Base-by-base conservation (phyloP, 2,329 filamentous ascomycete genomes). In the Curvularia spicifera region DNA sequence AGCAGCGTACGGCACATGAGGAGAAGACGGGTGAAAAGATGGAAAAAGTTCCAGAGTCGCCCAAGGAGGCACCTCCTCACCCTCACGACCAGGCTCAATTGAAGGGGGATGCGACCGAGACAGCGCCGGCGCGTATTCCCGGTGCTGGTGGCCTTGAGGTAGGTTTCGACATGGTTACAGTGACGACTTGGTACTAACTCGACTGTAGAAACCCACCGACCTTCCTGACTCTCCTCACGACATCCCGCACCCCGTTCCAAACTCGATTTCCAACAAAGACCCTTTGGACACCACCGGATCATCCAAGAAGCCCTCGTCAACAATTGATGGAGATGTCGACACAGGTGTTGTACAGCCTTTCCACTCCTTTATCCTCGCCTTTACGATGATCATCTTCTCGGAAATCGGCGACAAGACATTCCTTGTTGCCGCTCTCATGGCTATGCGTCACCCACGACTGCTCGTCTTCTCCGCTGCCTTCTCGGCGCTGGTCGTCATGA, bases 361-460 rank as follows among this genome's bases (percentile, higher is more conserved):
- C 70, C 94, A 99, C 77, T 98, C 95, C 4, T 96, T 95, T 71
- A 73, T 96, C 12, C 87, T 98, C 31, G 96, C 95, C 15, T 87
- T 97, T 59, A 94, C 93, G 57, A 99, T 98, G 95, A 99, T 99
- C 70, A 82, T 98, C 62, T 90, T 98, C 69, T 97, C 94, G 46
- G 95, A 99, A 77, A 88, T 99, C 70, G 95, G 95, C 63, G 95
- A 99, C 85, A 99, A 99, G 81, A 99, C 95, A 0, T 99, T 99
- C 82, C 84, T 99, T 43, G 92, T 99, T 22, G 95, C 95, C 6
- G 94, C 93, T 7, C 86, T 99, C 18, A 99, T 99, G 95, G 95
- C 95, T 12, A 99, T 99, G 95, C 95, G 97, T 76, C 94, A 99
- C 71, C 90, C 95, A 61, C 89, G 95, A 51, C 82, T 97, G 64